Evolutionary conservation across 2,329 filamentous ascomycete species (phyloP), one percentile per base, ranked within the genome.

Genomic region (Hymenoscyphus linearis): DNA sequence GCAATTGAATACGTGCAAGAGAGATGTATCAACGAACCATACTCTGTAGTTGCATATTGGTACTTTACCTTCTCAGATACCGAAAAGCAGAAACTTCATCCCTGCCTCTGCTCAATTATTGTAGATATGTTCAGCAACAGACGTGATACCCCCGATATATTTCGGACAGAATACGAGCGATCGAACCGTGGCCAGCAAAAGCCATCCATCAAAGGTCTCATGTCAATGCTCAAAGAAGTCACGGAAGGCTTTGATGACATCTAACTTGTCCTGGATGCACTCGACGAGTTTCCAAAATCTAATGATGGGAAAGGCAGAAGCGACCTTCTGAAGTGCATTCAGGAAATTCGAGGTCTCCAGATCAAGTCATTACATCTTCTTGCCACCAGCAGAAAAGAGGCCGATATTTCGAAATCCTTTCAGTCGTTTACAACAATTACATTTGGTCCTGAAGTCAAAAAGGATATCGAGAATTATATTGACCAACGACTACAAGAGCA

Each of bases 331-430:
- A 25, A 35, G 10, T 35, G 26, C n/a, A 31, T 57, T 18, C 36
- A 50, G 13, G 14, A 57, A n/a, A 34, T 57, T 12, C 27, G 31
- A 12, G 16, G 25, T n/a, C 57, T 31, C 10, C 47, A 62, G 13
- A n/a, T 55, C 4, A 18, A 18, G 18, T 53, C 34, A 13, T 26
- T 64, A 4, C 63, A 63, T 27, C 10, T 66, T 22, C 40, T 66
- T 2, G 55, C 50, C 14, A 66, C 64, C 22, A 73, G 70, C 54
- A 65, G 70, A 14, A 62, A 60, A 18, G 71, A 71, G 54, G 50
- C 65, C 36, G 68, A 71, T n/a, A 71, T 73, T n/a, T 14, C 10
- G 4, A 16, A 57, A 26, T 53, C 40, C 16, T 60, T 60, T 18
- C 14, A 22, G 7, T 44, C 37, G 14, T 44, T 44, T 7, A 16